phyloP scores from a whole-genome alignment of 441 rosid genomes.

The Raphanus hybrid region DNA sequence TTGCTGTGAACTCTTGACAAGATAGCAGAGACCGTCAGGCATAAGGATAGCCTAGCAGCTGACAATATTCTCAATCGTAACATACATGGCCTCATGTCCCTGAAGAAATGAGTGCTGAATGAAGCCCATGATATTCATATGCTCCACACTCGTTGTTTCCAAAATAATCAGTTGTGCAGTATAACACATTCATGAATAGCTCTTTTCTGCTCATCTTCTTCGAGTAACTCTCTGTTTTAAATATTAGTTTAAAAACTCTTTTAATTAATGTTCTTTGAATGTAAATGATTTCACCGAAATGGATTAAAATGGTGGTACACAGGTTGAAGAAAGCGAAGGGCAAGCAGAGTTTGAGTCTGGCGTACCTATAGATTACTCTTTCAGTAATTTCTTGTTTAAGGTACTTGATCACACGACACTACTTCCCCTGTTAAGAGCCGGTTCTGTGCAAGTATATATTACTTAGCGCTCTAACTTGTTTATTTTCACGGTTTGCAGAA shows the following conservation, averaged over 20 bases:
- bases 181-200: background rate
- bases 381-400: slow-evolving; percentile 99
- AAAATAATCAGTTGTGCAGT: slow-evolving; percentile 1
- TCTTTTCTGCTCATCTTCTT: slow-evolving; percentile 15
- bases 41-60: slow-evolving; percentile 74
- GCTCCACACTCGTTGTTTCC: background rate
- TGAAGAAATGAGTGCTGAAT: slow-evolving; percentile 86
- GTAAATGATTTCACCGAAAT: slow-evolving; percentile 7
- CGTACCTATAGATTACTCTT: slow-evolving; percentile 81
- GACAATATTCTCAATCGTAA: slow-evolving; percentile 98
- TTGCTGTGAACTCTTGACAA: slow-evolving; percentile 90
- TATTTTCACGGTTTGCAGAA: slow-evolving; percentile 61
- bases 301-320: slow-evolving; percentile 37
- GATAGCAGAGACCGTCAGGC: slow-evolving; percentile 73
- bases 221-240: background rate
- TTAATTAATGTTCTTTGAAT: slow-evolving; percentile 9
- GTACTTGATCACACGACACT: slow-evolving; percentile 48
- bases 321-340: slow-evolving; percentile 90
- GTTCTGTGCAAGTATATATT: background rate
- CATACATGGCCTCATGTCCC: slow-evolving; percentile 92
- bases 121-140: slow-evolving; percentile 74
- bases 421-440: slow-evolving; percentile 7
- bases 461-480: too few relatives aligned
- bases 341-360: slow-evolving; percentile 76
- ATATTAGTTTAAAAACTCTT: background rate